Evolutionary conservation across 2,329 filamentous ascomycete genomes (phyloP), one percentile per base, ranked within the genome.

Genomic region (Geosmithia morbida): DNA sequence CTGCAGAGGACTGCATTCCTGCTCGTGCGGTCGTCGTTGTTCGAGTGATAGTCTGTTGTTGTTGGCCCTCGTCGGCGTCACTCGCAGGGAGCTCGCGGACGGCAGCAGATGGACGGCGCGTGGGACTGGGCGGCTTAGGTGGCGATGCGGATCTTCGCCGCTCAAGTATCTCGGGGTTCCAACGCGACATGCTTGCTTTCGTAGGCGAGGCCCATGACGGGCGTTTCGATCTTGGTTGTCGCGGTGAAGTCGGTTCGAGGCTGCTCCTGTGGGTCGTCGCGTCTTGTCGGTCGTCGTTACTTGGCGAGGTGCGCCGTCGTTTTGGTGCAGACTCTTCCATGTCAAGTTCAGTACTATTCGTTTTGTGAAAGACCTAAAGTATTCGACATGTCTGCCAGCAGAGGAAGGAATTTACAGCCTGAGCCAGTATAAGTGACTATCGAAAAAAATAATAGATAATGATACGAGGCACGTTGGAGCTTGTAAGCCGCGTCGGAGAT

Each of bases 181-280:
- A 72, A 52, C 75, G 73, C 49, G 78, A 68, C 14, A 83, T 62
- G 54, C 78, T 85, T 13, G 80, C 71, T 57, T 71, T 77, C 0
- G 80, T 83, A 0, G 82, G 80, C n/a, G 80, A 83, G 47, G 75
- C 75, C 56, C 79, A 84, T 1, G 79, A 83, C 1, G 75, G 71
- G 1, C 70, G 70, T 44, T 56, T 56, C 30, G 41, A 17, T 29
- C 39, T 40, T 19, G 30, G 8, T 26, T 55, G 60, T 49, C 57
- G 54, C 30, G 46, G 37, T 7, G 45, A 18, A 13, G 14, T n/a
- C 40, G 14, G n/a, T 7, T 43, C n/a, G 13, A 19, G 41, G 20
- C 3, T 16, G 26, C 22, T 17, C 14, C 14, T 17, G 43, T 7
- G 13, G 20, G n/a, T 17, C 26, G 54, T 16, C 51, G 53, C 44